Conservation (phyloP, 805 yeast species). For the Wickerhamiella spandovensis region DNA sequence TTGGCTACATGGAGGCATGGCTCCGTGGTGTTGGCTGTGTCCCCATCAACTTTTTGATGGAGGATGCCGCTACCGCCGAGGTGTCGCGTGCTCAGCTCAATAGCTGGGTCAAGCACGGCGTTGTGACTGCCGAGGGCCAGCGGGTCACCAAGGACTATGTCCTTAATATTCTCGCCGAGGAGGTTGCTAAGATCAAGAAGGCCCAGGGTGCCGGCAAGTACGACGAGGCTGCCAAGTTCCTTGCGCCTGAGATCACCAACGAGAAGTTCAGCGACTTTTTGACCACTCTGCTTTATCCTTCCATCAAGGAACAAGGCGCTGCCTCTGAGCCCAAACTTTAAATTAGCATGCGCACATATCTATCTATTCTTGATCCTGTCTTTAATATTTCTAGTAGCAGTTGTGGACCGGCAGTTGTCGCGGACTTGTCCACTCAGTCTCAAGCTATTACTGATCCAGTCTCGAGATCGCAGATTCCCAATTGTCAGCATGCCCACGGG, state of each 20-base stretch:
- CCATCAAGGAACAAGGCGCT: slow-evolving; percentile 27
- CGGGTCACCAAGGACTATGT: slow-evolving; percentile 41
- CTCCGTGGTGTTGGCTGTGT: slow-evolving; percentile 59
- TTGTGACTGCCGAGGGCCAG: slow-evolving; percentile 41
- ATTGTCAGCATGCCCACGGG: slow-evolving; percentile 14
- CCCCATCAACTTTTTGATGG: slow-evolving; percentile 64
- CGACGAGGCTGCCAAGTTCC: slow-evolving; percentile 41
- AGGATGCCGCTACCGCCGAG: slow-evolving; percentile 69
- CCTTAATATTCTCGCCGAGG: slow-evolving; percentile 39
- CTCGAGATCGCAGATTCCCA: neutral
- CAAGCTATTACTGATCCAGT: too few relatives aligned
- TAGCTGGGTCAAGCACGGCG: slow-evolving; percentile 62
- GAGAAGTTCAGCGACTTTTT: slow-evolving; percentile 52
- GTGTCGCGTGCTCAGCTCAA: slow-evolving; percentile 61
- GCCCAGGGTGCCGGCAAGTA: slow-evolving; percentile 38
- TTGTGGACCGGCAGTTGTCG: too few relatives aligned
- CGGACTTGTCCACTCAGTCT: too few relatives aligned
- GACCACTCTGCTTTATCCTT: slow-evolving; percentile 50
- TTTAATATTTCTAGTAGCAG: neutral
- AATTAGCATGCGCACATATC: neutral
- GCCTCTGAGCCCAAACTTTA: slow-evolving; percentile 18
- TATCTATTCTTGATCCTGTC: neutral
- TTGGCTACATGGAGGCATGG: slow-evolving; percentile 65
- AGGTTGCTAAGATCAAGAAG: slow-evolving; percentile 38
- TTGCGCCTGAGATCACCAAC: slow-evolving; percentile 51